These are phyloP conservation scores for Hypericum androsaemum DNA, from an alignment of 345 rosid species.

Conservation along the genomic window DNA sequence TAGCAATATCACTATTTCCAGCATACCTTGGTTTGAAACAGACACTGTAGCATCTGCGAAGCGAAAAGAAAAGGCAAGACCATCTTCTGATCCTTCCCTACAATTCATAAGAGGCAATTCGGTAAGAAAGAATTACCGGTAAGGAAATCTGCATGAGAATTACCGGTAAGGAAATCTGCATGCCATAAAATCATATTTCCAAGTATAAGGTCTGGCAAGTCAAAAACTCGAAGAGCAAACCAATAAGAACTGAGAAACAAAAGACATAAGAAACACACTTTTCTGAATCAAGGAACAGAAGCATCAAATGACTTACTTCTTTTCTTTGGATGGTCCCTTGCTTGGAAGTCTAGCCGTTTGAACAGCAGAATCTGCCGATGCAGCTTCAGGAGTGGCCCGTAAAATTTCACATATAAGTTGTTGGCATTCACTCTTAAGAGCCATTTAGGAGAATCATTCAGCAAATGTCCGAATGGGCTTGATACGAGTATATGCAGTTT, in stretches of 20 bases:
- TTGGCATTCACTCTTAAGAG: conserved; percentile 92
- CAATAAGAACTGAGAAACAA: background rate
- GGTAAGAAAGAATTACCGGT: background rate
- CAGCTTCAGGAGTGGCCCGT: conserved; percentile 98
- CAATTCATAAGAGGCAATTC: conserved; percentile 19
- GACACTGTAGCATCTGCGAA: conserved; percentile 79
- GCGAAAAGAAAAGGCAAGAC: conserved; percentile 88
- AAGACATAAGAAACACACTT: background rate
- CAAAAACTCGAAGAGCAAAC: background rate
- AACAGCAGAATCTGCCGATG: conserved; percentile 92
- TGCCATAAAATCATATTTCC: background rate
- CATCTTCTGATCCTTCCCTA: conserved; percentile 90
- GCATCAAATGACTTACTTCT: conserved; percentile 37
- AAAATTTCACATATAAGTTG: conserved; percentile 97
- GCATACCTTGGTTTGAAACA: conserved; percentile 80
- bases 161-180: conserved; percentile 18
- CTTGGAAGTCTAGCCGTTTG: conserved; percentile 95
- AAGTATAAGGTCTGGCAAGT: background rate
- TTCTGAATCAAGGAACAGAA: background rate
- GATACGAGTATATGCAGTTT: too few species aligned
- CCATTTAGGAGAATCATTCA: conserved; percentile 3
- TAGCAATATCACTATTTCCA: conserved; percentile 9
- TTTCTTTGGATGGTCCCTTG: conserved; percentile 64
- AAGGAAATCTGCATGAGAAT: too few species aligned
- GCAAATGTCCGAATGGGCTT: too few species aligned